Conservation (phyloP, 768 basidiomycete species). For the Daedaleopsis nitida region DNA sequence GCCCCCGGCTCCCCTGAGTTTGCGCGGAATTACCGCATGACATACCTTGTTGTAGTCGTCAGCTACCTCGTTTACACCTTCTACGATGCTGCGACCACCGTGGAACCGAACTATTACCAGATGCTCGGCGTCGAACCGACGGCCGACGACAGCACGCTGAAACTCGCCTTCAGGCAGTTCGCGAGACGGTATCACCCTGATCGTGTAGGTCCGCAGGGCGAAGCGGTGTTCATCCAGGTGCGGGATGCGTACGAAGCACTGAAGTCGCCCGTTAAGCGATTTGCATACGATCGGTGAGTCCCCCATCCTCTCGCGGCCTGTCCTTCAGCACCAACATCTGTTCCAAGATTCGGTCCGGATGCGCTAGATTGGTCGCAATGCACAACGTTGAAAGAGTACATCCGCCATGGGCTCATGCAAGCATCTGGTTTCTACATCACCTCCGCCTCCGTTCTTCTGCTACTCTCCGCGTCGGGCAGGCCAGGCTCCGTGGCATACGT, state of each 20-base stretch:
- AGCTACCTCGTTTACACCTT: slow-evolving; percentile 70
- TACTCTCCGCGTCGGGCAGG: slow-evolving; percentile 64
- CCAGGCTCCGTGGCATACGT: slow-evolving; percentile 67
- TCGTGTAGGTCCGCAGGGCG: slow-evolving; percentile 60
- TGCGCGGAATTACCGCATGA: slow-evolving; percentile 60
- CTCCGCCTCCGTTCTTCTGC: slow-evolving; percentile 54
- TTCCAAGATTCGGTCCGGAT: slow-evolving; percentile 72
- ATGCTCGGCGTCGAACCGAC: slow-evolving; percentile 61
- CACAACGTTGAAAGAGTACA: slow-evolving; percentile 68
- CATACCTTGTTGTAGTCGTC: slow-evolving; percentile 64
- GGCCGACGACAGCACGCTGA: slow-evolving; percentile 70
- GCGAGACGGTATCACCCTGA: slow-evolving; percentile 80
- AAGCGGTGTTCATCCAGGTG: slow-evolving; percentile 67
- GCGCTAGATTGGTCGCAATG: slow-evolving; percentile 69
- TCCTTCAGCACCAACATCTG: too few species aligned
- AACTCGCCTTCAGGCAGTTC: slow-evolving; percentile 73
- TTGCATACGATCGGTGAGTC: slow-evolving; percentile 82
- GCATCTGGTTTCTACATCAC: slow-evolving; percentile 70
- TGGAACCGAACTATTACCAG: slow-evolving; percentile 78
- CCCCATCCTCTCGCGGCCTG: not conserved
- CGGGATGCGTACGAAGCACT: slow-evolving; percentile 78
- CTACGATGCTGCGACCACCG: slow-evolving; percentile 52
- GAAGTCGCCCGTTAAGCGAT: slow-evolving; percentile 73
- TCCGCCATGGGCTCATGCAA: slow-evolving; percentile 63
- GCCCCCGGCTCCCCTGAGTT: slow-evolving; percentile 46